Base-by-base conservation (phyloP, 192 early-diverging fungal species). In the Entomortierella beljakovae region DNA sequence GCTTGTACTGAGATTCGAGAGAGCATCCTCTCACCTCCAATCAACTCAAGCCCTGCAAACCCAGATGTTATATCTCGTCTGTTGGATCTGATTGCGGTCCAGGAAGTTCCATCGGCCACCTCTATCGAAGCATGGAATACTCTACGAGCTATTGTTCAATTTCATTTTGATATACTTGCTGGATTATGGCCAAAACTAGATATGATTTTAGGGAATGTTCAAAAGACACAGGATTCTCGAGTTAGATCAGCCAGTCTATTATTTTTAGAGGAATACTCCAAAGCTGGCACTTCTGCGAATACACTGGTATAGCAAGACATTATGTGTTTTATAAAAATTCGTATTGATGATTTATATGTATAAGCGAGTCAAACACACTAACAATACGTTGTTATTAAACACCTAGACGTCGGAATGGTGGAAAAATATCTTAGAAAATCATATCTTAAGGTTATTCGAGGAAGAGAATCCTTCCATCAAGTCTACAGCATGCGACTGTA, bases 401-500 rank as follows among this genome's bases (percentile, higher is more conserved):
- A 1, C 46, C 1, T 61, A 79, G 57, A 32, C 57, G 18, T 37
- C 64, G 2, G 62, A 67, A 16, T 86, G 84, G 82, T 89, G 88
- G 86, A 79, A 51, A 8, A 35, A 52, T 9, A 52, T 76, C 34
- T 16, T 89, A 26, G 81, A 77, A 28, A 52, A 67, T 13, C 80
- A 89, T 58, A 68, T 89, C 18, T 80, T 86, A 18, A 57, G 80
- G 18, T 38, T 83, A 11, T 81, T 84, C 16, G 37, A 61, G 28
- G 81, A 87, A 50, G 68, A 60, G 28, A 61, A 37, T 23, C 60
- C 74, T 10, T 31, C 65, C 10, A 70, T 89, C 20, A 79, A 83
- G 51, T 79, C 82, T 8, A 38, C 80, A 20, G 68, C 79, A 31
- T 87, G 88, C 57, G 88, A 87, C 54, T 87, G 75, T 37, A 66